phyloP scores from a whole-genome alignment of 371 early-diverging fungal genomes.

The Phascolomyces articulosus region DNA sequence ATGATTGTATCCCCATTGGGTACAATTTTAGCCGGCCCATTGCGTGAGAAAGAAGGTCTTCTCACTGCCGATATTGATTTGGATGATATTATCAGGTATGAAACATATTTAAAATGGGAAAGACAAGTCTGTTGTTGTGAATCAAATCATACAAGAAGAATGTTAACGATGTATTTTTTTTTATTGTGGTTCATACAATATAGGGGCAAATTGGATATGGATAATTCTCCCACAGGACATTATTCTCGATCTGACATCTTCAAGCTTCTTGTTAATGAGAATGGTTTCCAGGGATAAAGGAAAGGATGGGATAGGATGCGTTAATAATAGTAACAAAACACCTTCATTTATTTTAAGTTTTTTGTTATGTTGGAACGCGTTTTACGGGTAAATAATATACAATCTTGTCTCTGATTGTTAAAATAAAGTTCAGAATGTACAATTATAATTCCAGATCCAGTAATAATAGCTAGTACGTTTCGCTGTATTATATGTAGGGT shows the following conservation, averaged over 20 bases:
- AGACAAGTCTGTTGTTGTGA: not conserved
- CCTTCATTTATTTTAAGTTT: too few species aligned
- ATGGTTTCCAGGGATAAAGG: not conserved
- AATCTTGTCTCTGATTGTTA: too few species aligned
- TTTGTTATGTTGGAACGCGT: too few species aligned
- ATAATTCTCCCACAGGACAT: conserved; percentile 18
- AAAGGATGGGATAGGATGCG: too few species aligned
- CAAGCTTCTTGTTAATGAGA: conserved; percentile 15
- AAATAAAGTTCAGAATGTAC: too few species aligned
- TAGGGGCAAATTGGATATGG: conserved; percentile 23
- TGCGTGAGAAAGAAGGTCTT: conserved; percentile 23
- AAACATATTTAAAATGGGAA: not conserved
- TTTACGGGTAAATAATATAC: too few species aligned
- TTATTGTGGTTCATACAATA: not conserved
- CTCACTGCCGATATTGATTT: conserved; percentile 25
- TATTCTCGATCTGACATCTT: conserved; percentile 27
- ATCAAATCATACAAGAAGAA: too few species aligned
- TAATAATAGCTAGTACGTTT: too few species aligned
- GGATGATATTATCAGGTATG: conserved; percentile 16
- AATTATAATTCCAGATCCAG: too few species aligned
- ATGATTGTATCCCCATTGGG: conserved; percentile 24
- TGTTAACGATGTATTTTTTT: too few species aligned
- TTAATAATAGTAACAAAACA: too few species aligned
- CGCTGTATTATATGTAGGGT: too few species aligned
- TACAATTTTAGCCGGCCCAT: conserved; percentile 23